Percentiles rank a stretch among this genome's conserved stretches.
Conservation (phyloP, 2,329 filamentous ascomycete genomes). For the Claviceps arundinis region DNA sequence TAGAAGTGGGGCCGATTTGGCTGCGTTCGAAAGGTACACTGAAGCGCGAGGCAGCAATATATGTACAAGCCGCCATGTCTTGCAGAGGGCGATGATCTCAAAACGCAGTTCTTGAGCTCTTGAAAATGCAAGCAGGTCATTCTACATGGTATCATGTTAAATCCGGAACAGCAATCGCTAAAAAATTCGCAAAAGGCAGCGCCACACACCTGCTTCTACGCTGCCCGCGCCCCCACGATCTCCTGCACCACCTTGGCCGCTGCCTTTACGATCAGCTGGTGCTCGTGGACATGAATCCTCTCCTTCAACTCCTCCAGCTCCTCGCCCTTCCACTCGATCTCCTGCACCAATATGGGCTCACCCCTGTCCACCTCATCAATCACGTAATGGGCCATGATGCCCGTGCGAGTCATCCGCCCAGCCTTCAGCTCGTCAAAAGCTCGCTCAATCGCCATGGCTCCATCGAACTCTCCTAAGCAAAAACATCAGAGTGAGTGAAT, state of each 20-base stretch:
- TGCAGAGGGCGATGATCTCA: too few species aligned
- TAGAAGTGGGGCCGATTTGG: too few species aligned
- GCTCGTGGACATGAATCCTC: conserved; percentile 65
- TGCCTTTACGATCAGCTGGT: conserved; percentile 66
- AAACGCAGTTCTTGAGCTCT: too few species aligned
- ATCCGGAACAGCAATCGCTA: background rate
- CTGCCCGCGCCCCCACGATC: conserved; percentile 12
- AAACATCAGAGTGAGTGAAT: too few species aligned
- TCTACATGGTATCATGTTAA: background rate
- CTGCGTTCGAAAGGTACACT: too few species aligned
- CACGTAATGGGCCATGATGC: conserved; percentile 85
- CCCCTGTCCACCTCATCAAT: conserved; percentile 70
- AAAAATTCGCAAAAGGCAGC: background rate
- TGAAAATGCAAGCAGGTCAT: too few species aligned
- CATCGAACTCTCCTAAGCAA: conserved; percentile 53
- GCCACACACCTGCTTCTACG: background rate
- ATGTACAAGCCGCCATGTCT: too few species aligned
- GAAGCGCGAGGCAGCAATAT: too few species aligned
- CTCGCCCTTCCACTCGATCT: conserved; percentile 49
- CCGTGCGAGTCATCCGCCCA: conserved; percentile 55
- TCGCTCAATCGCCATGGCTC: conserved; percentile 62
- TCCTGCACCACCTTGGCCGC: conserved; percentile 36
- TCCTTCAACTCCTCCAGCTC: conserved; percentile 52
- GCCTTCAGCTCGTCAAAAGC: conserved; percentile 60
- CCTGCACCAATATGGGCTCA: conserved; percentile 39